These are phyloP conservation scores for Crithidia bombi DNA, from an alignment of 208 protist species.

Conservation along the genomic window DNA sequence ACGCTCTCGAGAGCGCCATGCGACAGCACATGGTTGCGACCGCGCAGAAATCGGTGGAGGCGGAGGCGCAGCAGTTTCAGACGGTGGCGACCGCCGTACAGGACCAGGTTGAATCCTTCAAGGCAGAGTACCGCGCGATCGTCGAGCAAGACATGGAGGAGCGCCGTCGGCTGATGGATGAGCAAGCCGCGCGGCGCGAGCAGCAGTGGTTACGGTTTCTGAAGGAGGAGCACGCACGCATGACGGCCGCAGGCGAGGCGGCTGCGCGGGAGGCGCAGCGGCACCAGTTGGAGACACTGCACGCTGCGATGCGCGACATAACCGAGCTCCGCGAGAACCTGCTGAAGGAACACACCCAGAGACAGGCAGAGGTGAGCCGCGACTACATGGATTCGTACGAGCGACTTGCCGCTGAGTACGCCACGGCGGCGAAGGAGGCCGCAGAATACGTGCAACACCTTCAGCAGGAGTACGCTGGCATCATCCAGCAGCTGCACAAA, in stretches of 20 bases:
- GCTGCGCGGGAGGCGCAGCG: slow-evolving; percentile 14
- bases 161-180: slow-evolving; percentile 39
- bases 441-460: slow-evolving; percentile 36
- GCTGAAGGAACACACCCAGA: slow-evolving; percentile 38
- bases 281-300: slow-evolving; percentile 52
- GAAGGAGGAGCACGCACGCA: slow-evolving; percentile 35
- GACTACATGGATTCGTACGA: slow-evolving; percentile 42
- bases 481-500: slow-evolving; percentile 35
- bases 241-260: slow-evolving; percentile 20
- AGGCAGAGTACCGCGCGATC: slow-evolving; percentile 50
- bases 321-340: slow-evolving; percentile 48
- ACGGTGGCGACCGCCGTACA: slow-evolving; percentile 41
- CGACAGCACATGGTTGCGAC: slow-evolving; percentile 12
- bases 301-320: slow-evolving; percentile 62
- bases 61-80: slow-evolving; percentile 14
- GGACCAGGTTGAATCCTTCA: slow-evolving; percentile 50
- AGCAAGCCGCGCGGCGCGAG: slow-evolving; percentile 39
- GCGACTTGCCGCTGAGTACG: slow-evolving; percentile 34
- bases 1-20: neutral
- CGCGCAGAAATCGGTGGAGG: slow-evolving; percentile 8
- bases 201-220: slow-evolving; percentile 35
- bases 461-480: slow-evolving; percentile 36
- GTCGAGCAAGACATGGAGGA: slow-evolving; percentile 49
- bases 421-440: slow-evolving; percentile 25
- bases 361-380: slow-evolving; percentile 42